Evolutionary conservation across 495 filamentous ascomycete species (phyloP).

Genomic region (Penicillium turbatum): DNA sequence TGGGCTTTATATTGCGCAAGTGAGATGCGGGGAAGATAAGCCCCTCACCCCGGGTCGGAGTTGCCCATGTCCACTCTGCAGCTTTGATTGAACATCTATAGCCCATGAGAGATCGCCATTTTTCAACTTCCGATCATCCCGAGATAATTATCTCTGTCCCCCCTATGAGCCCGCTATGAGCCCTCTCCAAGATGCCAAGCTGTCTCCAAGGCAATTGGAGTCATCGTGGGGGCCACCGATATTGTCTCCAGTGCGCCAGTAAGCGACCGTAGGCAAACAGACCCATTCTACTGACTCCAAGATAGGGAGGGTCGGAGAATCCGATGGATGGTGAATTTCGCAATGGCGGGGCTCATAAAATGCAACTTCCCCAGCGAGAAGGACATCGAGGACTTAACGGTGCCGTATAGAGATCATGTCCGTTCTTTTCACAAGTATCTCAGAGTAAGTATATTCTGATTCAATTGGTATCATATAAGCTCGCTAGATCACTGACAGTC

Average conservation of each 20-base stretch:
- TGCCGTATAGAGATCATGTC: constrained; percentile 20
- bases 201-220: constrained; percentile 9
- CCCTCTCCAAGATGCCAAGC: neutral
- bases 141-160: neutral
- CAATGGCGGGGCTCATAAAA: constrained; percentile 2
- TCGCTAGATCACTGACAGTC: constrained; percentile 1
- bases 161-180: neutral
- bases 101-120: neutral
- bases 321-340: constrained; percentile 3
- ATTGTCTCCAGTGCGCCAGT: neutral
- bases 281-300: constrained; percentile 5
- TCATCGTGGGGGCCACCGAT: constrained; percentile 14
- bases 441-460: constrained; percentile 18
- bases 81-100: neutral
- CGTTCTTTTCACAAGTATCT: constrained; percentile 33
- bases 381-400: neutral
- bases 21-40: constrained; percentile 15
- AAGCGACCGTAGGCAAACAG: neutral
- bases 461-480: neutral
- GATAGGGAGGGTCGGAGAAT: constrained; percentile 3
- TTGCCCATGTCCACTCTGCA: neutral
- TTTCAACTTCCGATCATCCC: neutral
- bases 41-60: constrained; percentile 13
- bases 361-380: neutral
- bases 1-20: constrained; percentile 4